Base-by-base conservation (phyloP, 345 rosid genomes). In the Citrus mangshanensis region DNA sequence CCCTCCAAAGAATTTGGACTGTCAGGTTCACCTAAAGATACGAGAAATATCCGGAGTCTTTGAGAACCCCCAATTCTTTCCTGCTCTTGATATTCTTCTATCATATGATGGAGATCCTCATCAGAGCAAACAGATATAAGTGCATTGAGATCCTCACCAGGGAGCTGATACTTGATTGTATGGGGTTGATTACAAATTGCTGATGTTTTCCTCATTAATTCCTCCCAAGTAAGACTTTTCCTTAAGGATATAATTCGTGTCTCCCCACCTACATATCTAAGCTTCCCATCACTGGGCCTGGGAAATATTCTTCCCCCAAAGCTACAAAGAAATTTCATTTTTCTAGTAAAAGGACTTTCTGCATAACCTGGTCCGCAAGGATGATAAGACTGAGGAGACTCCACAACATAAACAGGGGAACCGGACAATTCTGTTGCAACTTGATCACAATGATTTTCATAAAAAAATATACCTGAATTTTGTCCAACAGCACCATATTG, bases 131-230 rank as follows among this genome's bases (percentile, higher is more conserved):
- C 94, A 5, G 98, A 95, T 61, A 93, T 87, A 16, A 95, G 83
- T 6, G 98, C 94, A 35, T 95, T 97, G 14, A 95, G 97, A 85
- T 95, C 98, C 89, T 95, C 97, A 4, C 91, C 95, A 0, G 98
- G 98, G 72, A 95, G 96, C 73, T 95, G 99, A 81, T 93, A 95
- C 85, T 88, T 95, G 84, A 95, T 89, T 9, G 89, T 88, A 78
- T 93, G 97, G 13, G 92, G 86, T 34, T 91, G 92, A 74, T 82
- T 89, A 77, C 92, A 90, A 79, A 95, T 80, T 66, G 83, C 93
- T 12, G 80, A 76, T 64, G 95, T 92, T 84, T 92, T 95, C 82
- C 73, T 85, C 77, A 89, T 84, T 69, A 95, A 83, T 62, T 93
- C 97, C 3, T 83, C 86, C 86, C 88, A 89, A 0, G 90, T 84